Base-by-base conservation (phyloP, 2,329 filamentous ascomycete genomes). In the Ascochyta clinopodiicola region DNA sequence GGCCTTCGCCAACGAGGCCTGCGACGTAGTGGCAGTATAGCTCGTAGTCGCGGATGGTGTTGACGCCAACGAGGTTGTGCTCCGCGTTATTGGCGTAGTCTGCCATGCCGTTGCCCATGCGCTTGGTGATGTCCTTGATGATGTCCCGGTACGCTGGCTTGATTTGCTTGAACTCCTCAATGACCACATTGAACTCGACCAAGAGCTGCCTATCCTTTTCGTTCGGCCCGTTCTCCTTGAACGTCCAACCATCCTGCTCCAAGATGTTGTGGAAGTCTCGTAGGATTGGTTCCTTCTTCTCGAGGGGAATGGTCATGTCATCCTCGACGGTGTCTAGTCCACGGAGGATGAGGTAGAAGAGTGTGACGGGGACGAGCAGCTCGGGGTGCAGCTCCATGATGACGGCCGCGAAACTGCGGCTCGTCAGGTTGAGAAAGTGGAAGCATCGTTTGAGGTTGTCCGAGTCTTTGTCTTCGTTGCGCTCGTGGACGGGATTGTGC, bases 101-200 rank as follows among this genome's bases (percentile, higher is more conserved):
- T 25, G 95, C 95, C 95, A 99, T 99, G 65, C 95, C 95, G 71
- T 98, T 93, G 61, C 93, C 94, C 95, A 99, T 99, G 79, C 92
- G 90, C 71, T 88, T 81, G 29, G 92, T 92, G 72, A 98, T 96
- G 68, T 98, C 94, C 77, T 89, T 88, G 78, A 99, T 95, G 72
- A 98, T 93, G 6, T 82, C 85, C 75, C 84, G 86, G 79, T 99
- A 98, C 51, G 85, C 86, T 44, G 87, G 85, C 81, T 97, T 96
- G 77, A 96, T 82, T 78, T 90, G 89, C 81, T 90, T 91, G 77
- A 94, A 91, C 82, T 99, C 94, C 54, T 84, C 81, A 62, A 96
- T 84, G 60, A 99, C 88, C 52, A 89, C 85, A 75, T 96, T 87
- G 74, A 99, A 99, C 78, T 97, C 88, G 60, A 97, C 92, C 54